A percentile compares a stretch with the other conserved stretches of the same genome.
Conservation (phyloP, 352 stramenopile genomes). For the Globisporangium camurandrum region DNA sequence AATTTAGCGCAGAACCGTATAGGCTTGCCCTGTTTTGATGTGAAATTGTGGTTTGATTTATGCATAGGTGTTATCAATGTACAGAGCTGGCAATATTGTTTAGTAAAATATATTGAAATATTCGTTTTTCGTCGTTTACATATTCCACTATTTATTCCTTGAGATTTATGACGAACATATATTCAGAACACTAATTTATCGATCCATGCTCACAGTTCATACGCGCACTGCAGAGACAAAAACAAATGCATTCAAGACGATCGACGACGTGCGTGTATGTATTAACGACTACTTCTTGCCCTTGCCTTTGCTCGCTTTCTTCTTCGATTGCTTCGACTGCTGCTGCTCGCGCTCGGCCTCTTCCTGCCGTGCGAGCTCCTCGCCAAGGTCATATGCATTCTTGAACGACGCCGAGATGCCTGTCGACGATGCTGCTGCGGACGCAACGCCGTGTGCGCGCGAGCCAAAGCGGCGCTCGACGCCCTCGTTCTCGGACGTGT, state of each 20-base stretch:
- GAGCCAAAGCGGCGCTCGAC: slow-evolving; percentile 80
- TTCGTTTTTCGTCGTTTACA: too few species aligned
- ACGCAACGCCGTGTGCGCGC: slow-evolving; percentile 38
- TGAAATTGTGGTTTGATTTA: too few species aligned
- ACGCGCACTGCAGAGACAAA: too few species aligned
- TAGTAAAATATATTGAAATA: too few species aligned
- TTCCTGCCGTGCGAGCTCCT: slow-evolving; percentile 69
- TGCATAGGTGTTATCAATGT: too few species aligned
- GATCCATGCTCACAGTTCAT: too few species aligned
- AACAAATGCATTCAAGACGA: background rate
- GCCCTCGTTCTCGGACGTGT: slow-evolving; percentile 82
- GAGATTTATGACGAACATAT: too few species aligned
- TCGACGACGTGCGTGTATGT: background rate
- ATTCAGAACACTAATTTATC: too few species aligned
- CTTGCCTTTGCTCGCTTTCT: slow-evolving; percentile 39
- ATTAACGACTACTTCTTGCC: slow-evolving; percentile 22
- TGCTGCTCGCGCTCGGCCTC: slow-evolving; percentile 34
- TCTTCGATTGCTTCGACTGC: slow-evolving; percentile 33
- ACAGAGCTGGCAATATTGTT: too few species aligned
- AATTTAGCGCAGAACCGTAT: too few species aligned
- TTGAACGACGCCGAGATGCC: slow-evolving; percentile 72
- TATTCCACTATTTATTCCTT: too few species aligned
- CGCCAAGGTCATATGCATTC: slow-evolving; percentile 63
- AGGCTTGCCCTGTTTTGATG: too few species aligned
- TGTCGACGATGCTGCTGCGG: slow-evolving; percentile 12